A percentile compares a stretch with the other conserved stretches of the same genome.
These are phyloP conservation scores for Aureobasidium sp. DNA, from an alignment of 2,329 filamentous ascomycete species.

Conservation along the genomic window DNA sequence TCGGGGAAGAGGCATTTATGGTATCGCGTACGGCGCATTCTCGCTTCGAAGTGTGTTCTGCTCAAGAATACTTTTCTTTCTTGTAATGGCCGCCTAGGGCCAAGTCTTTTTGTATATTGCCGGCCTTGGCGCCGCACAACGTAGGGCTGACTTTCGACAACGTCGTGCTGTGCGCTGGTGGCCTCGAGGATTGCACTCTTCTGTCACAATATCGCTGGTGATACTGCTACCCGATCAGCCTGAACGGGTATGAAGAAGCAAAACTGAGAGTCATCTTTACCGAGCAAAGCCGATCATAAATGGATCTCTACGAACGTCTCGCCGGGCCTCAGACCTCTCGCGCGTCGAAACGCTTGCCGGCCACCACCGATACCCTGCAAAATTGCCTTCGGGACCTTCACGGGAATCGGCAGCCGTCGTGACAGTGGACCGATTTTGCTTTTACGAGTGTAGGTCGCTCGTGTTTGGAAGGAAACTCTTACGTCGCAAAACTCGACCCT, in stretches of 20 bases:
- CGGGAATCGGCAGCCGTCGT: not conserved
- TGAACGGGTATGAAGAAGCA: not conserved
- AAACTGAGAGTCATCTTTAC: not conserved
- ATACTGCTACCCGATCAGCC: not conserved
- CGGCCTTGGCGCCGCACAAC: not conserved
- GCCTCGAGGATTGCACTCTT: not conserved
- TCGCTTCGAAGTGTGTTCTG: not conserved
- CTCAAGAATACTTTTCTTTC: not conserved
- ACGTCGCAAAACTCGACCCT: constrained; percentile 10
- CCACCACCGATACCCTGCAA: not conserved
- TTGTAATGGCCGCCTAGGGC: not conserved
- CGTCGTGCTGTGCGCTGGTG: not conserved
- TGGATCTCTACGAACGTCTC: constrained; percentile 6
- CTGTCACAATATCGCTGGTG: not conserved
- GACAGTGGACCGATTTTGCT: constrained; percentile 4
- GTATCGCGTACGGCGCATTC: not conserved
- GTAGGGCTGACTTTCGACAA: not conserved
- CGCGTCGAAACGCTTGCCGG: constrained; percentile 11
- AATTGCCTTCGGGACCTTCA: not conserved
- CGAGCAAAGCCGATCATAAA: constrained; percentile 11
- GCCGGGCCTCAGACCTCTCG: constrained; percentile 5
- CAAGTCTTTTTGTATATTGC: not conserved
- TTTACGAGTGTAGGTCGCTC: constrained; percentile 7
- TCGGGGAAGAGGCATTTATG: not conserved
- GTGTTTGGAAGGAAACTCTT: not conserved